Evolutionary conservation across 2,329 filamentous ascomycete genomes (phyloP), one percentile per base, ranked within the genome.

Genomic region (Aspergillus pseudonomiae): DNA sequence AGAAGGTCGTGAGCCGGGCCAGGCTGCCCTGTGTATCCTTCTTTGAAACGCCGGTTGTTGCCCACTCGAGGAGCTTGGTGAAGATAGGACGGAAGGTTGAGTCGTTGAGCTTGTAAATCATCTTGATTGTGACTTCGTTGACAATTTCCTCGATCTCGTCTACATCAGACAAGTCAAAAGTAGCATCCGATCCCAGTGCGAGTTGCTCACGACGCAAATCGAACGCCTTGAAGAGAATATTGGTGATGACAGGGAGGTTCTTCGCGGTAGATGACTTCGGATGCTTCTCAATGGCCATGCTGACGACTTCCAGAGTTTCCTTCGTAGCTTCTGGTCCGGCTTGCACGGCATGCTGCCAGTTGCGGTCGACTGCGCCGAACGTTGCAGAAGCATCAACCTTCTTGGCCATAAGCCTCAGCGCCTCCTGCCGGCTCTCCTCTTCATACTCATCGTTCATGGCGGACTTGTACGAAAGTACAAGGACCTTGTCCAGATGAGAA

Each of bases 51-150:
- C 83, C 84, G 2, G 82, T 80, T 21, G 82, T 84, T 0, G 91
- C 86, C 91, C 94, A 97, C 62, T 96, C 92, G 53, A 96, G 84
- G n/a, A 97, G 82, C 67, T 90, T 88, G 19, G 89, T 85, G 81
- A 98, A 99, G 66, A 99, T 88, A 0, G 95, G 96, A 14, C 94
- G 86, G 87, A 99, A 99, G 0, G 91, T 88, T 0, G 91, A 89
- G 75, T 99, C 95, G 79, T 97, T 98, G 65, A 99, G 86, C 83
- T 98, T 98, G 82, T 96, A 93, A 60, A 97, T 91, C 89, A 97
- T 95, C 78, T 93, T 91, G 63, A 99, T 86, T 0, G 89, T 87
- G 14, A 91, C 88, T 11, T 90, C 86, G 74, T 92, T 90, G 68
- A 92, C 73, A 12, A 83, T 81, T 2, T 81, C 80, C 74, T 96